These are phyloP conservation scores for Moniliella sp. DNA, from an alignment of 1,284 basidiomycete species.

Conservation along the genomic window DNA sequence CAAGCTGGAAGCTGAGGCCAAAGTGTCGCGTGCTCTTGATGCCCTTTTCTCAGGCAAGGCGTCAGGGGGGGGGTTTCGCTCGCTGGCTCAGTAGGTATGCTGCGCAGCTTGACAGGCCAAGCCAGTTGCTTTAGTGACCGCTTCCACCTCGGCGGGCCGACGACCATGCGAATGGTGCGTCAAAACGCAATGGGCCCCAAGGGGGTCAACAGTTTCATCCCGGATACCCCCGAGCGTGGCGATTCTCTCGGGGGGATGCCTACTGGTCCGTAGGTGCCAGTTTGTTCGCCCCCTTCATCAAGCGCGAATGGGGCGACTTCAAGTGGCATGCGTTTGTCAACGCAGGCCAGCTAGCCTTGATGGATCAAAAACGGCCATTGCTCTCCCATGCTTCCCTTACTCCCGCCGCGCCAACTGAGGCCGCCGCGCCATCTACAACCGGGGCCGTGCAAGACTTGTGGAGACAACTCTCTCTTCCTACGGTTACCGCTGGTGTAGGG, in stretches of 20 bases:
- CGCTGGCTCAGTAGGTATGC: conserved; percentile 7
- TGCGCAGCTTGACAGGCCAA: conserved; percentile 14
- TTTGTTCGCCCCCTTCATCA: conserved; percentile 56
- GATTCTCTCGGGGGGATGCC: conserved; percentile 73
- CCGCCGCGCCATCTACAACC: background rate
- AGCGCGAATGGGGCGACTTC: conserved; percentile 62
- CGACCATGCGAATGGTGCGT: conserved; percentile 66
- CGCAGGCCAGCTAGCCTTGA: conserved; percentile 54
- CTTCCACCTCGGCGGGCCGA: conserved; percentile 79
- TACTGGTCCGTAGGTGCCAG: conserved; percentile 66
- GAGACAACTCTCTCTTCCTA: conserved; percentile 22
- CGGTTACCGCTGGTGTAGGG: conserved; percentile 63
- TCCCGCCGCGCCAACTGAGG: background rate
- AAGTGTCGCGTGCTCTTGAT: conserved; percentile 3
- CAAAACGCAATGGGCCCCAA: conserved; percentile 65
- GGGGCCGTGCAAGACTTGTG: conserved; percentile 1
- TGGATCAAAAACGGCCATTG: conserved; percentile 42
- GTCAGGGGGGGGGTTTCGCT: background rate
- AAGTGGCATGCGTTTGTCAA: conserved; percentile 70
- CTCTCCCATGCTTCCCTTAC: background rate
- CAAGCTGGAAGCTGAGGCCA: conserved; percentile 15
- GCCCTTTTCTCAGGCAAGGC: background rate
- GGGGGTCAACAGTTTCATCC: too few species aligned
- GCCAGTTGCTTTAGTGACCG: conserved; percentile 52
- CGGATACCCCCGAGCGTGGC: conserved; percentile 58